Conservation (phyloP, 1,284 basidiomycete species). For the Leccinum fallax region DNA sequence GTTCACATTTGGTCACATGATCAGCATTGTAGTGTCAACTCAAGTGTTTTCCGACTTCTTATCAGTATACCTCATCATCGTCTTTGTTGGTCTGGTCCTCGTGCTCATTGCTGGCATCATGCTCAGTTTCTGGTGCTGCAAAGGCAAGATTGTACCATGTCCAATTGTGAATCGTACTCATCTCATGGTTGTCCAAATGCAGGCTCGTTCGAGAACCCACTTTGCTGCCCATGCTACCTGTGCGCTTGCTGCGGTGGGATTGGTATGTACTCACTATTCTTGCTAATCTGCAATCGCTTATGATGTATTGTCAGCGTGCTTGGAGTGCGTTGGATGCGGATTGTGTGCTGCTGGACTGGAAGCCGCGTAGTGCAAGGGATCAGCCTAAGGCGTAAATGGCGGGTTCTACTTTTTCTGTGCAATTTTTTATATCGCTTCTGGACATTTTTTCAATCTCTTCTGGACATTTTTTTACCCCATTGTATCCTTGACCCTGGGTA, state of each 20-base stretch:
- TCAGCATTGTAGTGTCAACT: neutral
- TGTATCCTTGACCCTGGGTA: neutral
- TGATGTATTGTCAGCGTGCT: constrained; percentile 41
- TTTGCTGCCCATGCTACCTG: constrained; percentile 65
- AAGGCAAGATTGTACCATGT: constrained; percentile 37
- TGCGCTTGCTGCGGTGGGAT: constrained; percentile 68
- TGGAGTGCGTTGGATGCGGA: constrained; percentile 59
- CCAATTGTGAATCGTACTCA: constrained; percentile 2
- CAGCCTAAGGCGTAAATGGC: neutral
- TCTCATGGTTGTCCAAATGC: constrained; percentile 6
- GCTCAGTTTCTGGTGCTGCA: constrained; percentile 62
- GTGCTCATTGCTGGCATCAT: constrained; percentile 53
- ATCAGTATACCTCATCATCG: constrained; percentile 54
- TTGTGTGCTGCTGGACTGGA: constrained; percentile 52
- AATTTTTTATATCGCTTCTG: neutral
- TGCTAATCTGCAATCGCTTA: constrained; percentile 7
- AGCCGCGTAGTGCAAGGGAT: constrained; percentile 22
- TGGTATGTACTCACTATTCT: constrained; percentile 41
- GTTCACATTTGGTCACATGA: constrained; percentile 11
- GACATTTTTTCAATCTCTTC: constrained; percentile 1
- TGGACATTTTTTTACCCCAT: neutral
- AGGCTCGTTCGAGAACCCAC: constrained; percentile 60
- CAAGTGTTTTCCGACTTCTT: neutral
- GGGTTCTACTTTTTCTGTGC: neutral
- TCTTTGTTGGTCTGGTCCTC: constrained; percentile 57